Evolutionary conservation across 768 basidiomycete genomes (phyloP).

Genomic region (Kwoniella pini): DNA sequence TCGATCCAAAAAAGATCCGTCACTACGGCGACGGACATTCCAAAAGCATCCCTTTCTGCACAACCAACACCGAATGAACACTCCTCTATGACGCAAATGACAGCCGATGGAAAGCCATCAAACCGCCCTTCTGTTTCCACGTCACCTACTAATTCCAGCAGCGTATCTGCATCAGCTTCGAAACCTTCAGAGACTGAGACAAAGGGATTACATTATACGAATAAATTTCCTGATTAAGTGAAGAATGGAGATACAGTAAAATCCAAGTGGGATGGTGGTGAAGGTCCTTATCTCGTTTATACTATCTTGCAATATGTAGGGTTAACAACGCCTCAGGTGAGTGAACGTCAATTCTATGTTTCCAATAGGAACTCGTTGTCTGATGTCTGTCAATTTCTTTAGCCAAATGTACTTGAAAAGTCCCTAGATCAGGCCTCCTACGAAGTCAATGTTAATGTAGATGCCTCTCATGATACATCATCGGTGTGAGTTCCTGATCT

Average conservation of each 20-base stretch:
- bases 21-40: neutral
- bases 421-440: neutral
- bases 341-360: neutral
- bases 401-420: slow-evolving; percentile 1
- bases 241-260: slow-evolving; percentile 4
- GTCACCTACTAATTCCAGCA: neutral
- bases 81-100: neutral
- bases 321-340: slow-evolving; percentile 4
- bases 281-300: slow-evolving; percentile 15
- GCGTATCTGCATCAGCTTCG: neutral
- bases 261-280: slow-evolving; percentile 9
- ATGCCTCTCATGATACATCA: slow-evolving; percentile 3
- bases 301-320: slow-evolving; percentile 9
- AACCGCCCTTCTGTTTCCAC: slow-evolving; percentile 1
- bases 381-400: neutral
- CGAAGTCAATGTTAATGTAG: neutral
- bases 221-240: slow-evolving; percentile 5
- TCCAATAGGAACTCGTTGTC: too few species aligned
- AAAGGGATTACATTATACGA: slow-evolving; percentile 4
- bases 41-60: neutral
- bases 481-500: neutral
- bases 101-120: neutral
- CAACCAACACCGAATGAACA: neutral
- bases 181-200: neutral
- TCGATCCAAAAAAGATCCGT: neutral